Conservation (phyloP, 2,329 filamentous ascomycete species). For the Neonectria punicea region DNA sequence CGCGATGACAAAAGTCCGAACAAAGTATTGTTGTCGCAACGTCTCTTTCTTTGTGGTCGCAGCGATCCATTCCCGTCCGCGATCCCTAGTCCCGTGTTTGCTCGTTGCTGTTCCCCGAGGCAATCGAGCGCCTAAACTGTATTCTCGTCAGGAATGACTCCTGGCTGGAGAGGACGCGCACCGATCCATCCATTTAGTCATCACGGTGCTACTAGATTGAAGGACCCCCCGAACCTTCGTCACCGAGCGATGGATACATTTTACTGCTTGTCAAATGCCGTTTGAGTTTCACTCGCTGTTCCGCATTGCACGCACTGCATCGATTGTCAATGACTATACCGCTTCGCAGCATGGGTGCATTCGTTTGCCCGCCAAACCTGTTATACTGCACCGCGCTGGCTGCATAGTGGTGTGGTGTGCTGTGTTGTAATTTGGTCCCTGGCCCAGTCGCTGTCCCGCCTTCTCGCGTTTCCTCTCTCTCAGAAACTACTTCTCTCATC, state of each 20-base stretch:
- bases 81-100: background rate
- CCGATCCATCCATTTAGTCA: background rate
- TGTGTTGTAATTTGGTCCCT: slow-evolving; percentile 5
- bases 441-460: background rate
- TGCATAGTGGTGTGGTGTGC: slow-evolving; percentile 3
- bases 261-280: background rate
- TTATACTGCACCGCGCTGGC: background rate
- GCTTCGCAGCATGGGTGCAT: background rate
- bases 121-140: background rate
- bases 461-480: slow-evolving; percentile 1
- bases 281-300: background rate
- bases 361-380: background rate
- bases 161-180: background rate
- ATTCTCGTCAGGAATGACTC: background rate
- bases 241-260: background rate
- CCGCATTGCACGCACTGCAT: background rate
- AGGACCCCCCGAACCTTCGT: background rate
- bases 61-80: slow-evolving; percentile 10
- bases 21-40: background rate
- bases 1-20: background rate
- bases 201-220: background rate
- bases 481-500: slow-evolving; percentile 5
- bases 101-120: background rate
- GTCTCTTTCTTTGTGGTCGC: slow-evolving; percentile 1
- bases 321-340: background rate